These are phyloP conservation scores for Chrysanthemum seticuspe DNA, from an alignment of 129 eudicot species.

Conservation along the genomic window DNA sequence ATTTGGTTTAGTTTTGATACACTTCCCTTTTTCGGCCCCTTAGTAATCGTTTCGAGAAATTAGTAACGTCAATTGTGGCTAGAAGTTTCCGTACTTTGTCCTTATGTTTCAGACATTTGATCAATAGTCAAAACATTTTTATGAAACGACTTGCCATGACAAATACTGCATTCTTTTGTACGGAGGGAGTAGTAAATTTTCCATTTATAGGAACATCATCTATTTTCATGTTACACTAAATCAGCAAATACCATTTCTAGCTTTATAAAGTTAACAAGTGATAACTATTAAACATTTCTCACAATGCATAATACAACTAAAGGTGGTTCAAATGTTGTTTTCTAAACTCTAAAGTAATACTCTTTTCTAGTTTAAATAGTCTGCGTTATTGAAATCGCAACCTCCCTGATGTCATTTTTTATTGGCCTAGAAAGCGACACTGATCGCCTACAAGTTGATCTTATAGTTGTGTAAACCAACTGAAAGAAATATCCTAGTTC, in stretches of 20 bases:
- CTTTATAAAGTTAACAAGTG: background rate
- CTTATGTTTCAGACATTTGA: background rate
- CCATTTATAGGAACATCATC: background rate
- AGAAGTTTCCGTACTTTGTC: background rate
- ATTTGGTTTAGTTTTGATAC: background rate
- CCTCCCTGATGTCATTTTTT: background rate
- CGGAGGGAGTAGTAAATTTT: background rate
- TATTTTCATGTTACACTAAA: background rate
- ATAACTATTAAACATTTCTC: background rate
- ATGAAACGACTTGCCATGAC: background rate
- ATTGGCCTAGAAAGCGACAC: background rate
- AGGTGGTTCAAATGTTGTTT: background rate
- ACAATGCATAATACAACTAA: background rate
- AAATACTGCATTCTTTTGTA: background rate
- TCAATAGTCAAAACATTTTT: background rate
- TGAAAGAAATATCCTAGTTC: conserved; percentile 9
- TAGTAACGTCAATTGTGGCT: background rate
- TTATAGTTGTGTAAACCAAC: background rate
- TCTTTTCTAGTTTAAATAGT: conserved; percentile 10
- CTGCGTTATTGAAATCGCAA: background rate
- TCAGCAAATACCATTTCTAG: conserved; percentile 1
- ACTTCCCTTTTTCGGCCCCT: background rate
- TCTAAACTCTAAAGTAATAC: background rate
- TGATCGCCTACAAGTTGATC: background rate
- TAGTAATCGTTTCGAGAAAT: background rate